Evolutionary conservation across 2,329 filamentous ascomycete genomes (phyloP).

Genomic region (Pyrenophora teres): DNA sequence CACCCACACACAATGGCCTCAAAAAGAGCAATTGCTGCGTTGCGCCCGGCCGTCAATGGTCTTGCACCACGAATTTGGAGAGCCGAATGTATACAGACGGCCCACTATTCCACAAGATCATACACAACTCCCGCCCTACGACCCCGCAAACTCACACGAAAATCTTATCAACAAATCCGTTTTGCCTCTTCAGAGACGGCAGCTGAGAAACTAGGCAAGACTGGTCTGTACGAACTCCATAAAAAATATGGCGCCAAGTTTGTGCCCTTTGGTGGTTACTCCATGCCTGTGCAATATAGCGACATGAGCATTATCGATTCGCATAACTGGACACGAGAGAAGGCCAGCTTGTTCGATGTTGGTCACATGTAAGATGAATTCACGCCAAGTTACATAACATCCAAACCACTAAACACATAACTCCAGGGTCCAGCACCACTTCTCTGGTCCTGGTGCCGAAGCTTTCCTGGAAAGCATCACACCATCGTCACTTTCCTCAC

Average conservation of each 20-base stretch:
- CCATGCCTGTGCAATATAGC: conserved; percentile 90
- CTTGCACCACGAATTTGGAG: conserved; percentile 19
- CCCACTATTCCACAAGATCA: conserved; percentile 18
- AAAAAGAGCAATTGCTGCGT: conserved; percentile 27
- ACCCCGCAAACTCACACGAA: conserved; percentile 33
- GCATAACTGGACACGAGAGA: conserved; percentile 85
- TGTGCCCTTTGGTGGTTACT: conserved; percentile 92
- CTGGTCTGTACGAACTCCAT: conserved; percentile 79
- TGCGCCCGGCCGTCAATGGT: conserved; percentile 36
- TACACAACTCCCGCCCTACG: conserved; percentile 25
- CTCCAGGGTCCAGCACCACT: conserved; percentile 74
- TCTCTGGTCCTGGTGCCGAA: conserved; percentile 78
- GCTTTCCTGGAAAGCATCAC: conserved; percentile 84
- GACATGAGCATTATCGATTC: conserved; percentile 78
- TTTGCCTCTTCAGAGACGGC: conserved; percentile 36
- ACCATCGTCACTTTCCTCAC: conserved; percentile 70
- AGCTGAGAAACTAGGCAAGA: conserved; percentile 56
- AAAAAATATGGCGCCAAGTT: conserved; percentile 82
- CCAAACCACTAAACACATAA: conserved; percentile 1
- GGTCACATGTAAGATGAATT: conserved; percentile 78
- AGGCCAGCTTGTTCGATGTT: conserved; percentile 93
- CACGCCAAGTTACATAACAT: no score
- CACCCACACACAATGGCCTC: conserved; percentile 36
- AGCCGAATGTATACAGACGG: conserved; percentile 16
- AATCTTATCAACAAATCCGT: conserved; percentile 25